These are phyloP conservation scores for Yarrowia sp. DNA, from an alignment of 805 yeast genomes.

Conservation along the genomic window DNA sequence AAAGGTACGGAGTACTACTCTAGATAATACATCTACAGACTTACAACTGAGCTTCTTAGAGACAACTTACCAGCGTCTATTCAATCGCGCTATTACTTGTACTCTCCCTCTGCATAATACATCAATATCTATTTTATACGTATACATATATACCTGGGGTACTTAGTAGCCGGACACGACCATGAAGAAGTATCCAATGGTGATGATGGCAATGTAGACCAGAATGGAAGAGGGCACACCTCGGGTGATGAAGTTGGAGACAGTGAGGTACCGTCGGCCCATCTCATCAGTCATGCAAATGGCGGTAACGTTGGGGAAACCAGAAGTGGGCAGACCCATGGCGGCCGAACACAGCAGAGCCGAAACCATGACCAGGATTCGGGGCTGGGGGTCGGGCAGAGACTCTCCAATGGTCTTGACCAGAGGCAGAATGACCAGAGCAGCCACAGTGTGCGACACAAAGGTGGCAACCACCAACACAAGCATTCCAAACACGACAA, in stretches of 20 bases:
- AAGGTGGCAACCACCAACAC: constrained; percentile 89
- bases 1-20: too few relatives aligned
- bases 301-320: constrained; percentile 97
- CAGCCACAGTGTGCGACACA: constrained; percentile 97
- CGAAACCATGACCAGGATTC: constrained; percentile 71
- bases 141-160: constrained; percentile 7
- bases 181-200: constrained; percentile 83
- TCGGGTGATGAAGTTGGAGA: constrained; percentile 81
- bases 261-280: constrained; percentile 89
- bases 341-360: constrained; percentile 86
- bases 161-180: constrained; percentile 58
- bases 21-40: too few relatives aligned
- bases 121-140: constrained; percentile 8
- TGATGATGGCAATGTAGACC: constrained; percentile 73
- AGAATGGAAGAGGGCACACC: constrained; percentile 89
- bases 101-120: background rate
- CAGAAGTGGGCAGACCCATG: constrained; percentile 97
- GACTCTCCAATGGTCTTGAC: constrained; percentile 86
- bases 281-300: constrained; percentile 92
- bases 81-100: too few relatives aligned
- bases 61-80: too few relatives aligned
- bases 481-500: constrained; percentile 79
- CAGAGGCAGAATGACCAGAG: constrained; percentile 87
- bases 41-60: background rate
- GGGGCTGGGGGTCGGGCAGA: constrained; percentile 72